A percentile compares a stretch with the other conserved stretches of the same genome.
Evolutionary conservation across 768 basidiomycete species (phyloP).

Genomic region (Strobilomyces confusus): DNA sequence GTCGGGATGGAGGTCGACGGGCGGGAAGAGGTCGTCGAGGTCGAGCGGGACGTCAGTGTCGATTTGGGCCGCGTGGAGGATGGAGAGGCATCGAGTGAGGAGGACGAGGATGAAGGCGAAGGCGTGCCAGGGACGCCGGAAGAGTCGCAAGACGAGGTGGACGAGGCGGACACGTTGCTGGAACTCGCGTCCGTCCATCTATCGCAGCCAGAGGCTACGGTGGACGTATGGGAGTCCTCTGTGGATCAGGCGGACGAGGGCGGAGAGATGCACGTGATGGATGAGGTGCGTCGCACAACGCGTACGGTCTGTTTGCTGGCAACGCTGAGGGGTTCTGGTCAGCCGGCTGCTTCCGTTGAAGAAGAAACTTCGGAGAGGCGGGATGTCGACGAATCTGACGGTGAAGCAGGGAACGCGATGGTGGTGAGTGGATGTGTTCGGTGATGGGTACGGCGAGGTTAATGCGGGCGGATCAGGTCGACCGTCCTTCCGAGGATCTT

Average conservation of each 20-base stretch:
- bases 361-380: neutral
- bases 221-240: neutral
- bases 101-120: neutral
- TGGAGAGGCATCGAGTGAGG: neutral
- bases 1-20: neutral
- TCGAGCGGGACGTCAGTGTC: neutral
- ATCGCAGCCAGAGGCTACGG: slow-evolving; percentile 1
- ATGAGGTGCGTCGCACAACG: slow-evolving; percentile 11
- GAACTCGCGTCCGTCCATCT: slow-evolving; percentile 26
- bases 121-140: neutral
- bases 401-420: neutral
- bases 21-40: neutral
- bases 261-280: neutral
- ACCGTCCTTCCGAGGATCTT: neutral
- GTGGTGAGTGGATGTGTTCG: slow-evolving; percentile 1
- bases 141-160: neutral
- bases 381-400: neutral
- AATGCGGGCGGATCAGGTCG: neutral
- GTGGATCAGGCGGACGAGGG: neutral
- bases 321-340: slow-evolving; percentile 1
- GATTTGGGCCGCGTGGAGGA: neutral
- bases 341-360: neutral
- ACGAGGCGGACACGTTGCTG: slow-evolving; percentile 21
- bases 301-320: neutral
- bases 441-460: neutral